Evolutionary conservation across 441 rosid genomes (phyloP), one percentile per base, ranked within the genome.

Genomic region (Melastoma candidum): DNA sequence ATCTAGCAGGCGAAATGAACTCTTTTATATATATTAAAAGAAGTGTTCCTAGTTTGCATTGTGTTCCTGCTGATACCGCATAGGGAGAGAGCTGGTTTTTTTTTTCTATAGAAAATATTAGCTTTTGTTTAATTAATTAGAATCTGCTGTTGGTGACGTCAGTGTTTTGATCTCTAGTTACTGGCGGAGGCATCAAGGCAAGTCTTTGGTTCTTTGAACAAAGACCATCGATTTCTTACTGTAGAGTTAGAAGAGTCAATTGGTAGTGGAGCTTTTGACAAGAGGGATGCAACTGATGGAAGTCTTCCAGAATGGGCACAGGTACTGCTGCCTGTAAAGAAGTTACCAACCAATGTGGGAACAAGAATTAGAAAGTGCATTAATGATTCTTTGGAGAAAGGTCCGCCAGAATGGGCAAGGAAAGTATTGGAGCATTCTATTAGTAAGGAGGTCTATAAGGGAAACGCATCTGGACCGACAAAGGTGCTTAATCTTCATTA

Each of bases 381-480:
- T 58, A 60, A 85, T 63, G 96, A 87, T 0, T 97, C 99, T 47
- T 59, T 94, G 76, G 78, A 45, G 46, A 89, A 73, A 72, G 69
- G 63, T 74, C 99, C 97, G 4, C 99, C 99, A 54, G 96, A 90
- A 57, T 87, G 96, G 99, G 99, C 97, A 12, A 82, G 71, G 77
- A 71, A 72, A 74, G 82, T 69, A 71, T 71, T 94, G 75, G 89
- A 85, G 62, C 85, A 82, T 74, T 94, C 97, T 54, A 87, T 94
- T 65, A 90, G 99, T 65, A 94, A 94, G 74, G 99, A 76, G 72
- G 82, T 94, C 46, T 94, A 94, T 68, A 94, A 94, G 76, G 99
- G 99, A 77, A 94, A 94, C 74, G 99, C 99, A 13, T 94, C 97
- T 52, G 99, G 99, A 61, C 99, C 99, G 36, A 94, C 99, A 51